Base-by-base conservation (phyloP, 2,329 filamentous ascomycete species). In the Pseudogymnoascus sp. region DNA sequence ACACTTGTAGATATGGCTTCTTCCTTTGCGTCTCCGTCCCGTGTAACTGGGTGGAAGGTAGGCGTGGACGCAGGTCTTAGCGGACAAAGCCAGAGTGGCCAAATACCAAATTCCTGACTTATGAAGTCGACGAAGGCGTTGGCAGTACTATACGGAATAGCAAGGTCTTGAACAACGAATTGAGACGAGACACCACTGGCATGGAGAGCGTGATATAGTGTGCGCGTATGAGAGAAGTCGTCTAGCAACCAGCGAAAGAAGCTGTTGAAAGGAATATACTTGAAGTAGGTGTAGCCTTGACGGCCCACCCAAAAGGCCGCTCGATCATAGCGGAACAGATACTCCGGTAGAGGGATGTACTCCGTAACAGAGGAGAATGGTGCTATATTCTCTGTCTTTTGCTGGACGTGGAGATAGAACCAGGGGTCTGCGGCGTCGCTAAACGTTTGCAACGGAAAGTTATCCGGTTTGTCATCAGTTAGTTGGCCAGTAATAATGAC, bases 201-300 rank as follows among this genome's bases (percentile, higher is more conserved):
- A 63, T 87, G 83, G 0, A 86, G 71, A 0, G 83, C 83, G 41
- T 82, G 79, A 64, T 87, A 85, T 74, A 88, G 80, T 9, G 81
- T 78, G 2, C 83, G 74, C 0, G 84, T 85, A 66, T 83, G 81
- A 72, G 87, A 80, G 69, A 83, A 84, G 21, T 78, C 75, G 64
- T 88, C 81, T 0, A 86, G 75, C 0, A 83, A 65, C 71, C 77
- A 84, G 6, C 85, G 79, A 0, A 82, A 84, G 47, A 85, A 69
- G 7, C 73, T 73, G 64, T 80, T 86, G 74, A 87, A 87, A 0
- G 84, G 85, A 0, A 77, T 68, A 29, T 59, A 77, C 21, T 78
- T 65, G 71, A 85, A 85, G 68, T 86, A 87, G 2, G 76, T 74
- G 71, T 81, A 87, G 1, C 83, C 82, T 41, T 73, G 88, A 86